Conservation (phyloP, 805 yeast species). For the Sugiyamaella americana region DNA sequence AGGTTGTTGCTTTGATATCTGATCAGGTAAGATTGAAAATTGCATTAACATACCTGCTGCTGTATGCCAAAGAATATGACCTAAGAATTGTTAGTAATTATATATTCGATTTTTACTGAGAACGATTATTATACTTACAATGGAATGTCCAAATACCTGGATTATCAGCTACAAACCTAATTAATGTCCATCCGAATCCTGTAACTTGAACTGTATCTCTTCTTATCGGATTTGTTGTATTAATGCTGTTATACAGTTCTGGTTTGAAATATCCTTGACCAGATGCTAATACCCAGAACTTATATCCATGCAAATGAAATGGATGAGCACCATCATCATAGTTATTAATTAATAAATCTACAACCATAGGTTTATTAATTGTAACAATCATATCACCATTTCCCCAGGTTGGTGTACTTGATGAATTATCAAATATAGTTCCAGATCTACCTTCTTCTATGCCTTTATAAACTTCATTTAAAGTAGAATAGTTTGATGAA, state of each 20-base stretch:
- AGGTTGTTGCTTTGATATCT: constrained; percentile 21
- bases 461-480: constrained; percentile 13
- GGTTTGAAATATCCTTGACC: constrained; percentile 46
- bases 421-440: neutral
- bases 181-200: constrained; percentile 47
- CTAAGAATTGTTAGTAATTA: too few species aligned
- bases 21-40: constrained; percentile 23
- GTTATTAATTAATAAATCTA: constrained; percentile 75
- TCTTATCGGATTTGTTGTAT: constrained; percentile 41
- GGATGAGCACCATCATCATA: constrained; percentile 87
- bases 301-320: constrained; percentile 89
- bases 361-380: constrained; percentile 50
- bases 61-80: constrained; percentile 89
- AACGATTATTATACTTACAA: too few species aligned
- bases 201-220: constrained; percentile 74
- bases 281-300: constrained; percentile 64
- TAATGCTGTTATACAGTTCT: constrained; percentile 42
- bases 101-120: too few species aligned
- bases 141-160: constrained; percentile 96
- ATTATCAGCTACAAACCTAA: constrained; percentile 72
- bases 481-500: constrained; percentile 16
- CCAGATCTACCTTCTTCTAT: neutral
- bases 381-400: constrained; percentile 52
- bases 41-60: constrained; percentile 62
- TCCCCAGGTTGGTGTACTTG: constrained; percentile 36